Evolutionary conservation across 148 eudicot genomes (phyloP).

Genomic region (Chenopodium quinoa): DNA sequence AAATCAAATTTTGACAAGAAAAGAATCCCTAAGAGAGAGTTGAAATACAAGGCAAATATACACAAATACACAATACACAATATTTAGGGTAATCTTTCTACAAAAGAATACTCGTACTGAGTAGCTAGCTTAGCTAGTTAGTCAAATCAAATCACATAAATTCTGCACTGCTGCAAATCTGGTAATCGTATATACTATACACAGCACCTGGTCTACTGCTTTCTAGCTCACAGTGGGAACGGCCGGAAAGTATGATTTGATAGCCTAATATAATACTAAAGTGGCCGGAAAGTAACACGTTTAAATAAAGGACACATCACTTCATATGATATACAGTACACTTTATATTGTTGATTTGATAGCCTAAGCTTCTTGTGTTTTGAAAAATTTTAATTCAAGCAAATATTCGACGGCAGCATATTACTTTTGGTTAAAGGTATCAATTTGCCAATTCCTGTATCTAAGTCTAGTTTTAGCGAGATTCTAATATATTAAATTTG

Average conservation of each 20-base stretch:
- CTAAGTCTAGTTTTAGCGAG: too few relatives aligned
- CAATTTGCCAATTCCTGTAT: too few relatives aligned
- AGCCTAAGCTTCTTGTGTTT: conserved; percentile 1
- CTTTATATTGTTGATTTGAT: neutral
- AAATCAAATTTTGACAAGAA: too few relatives aligned
- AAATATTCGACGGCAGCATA: neutral
- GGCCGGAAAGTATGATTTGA: neutral
- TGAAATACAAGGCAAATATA: too few relatives aligned
- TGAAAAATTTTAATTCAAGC: neutral
- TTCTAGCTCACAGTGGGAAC: neutral
- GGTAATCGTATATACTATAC: neutral
- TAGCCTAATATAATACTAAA: too few relatives aligned
- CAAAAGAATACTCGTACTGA: neutral
- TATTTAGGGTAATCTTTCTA: neutral
- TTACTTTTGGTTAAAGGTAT: neutral
- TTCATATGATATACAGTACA: neutral
- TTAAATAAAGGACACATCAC: neutral
- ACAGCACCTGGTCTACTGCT: neutral
- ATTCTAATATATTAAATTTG: too few relatives aligned
- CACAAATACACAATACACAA: too few relatives aligned
- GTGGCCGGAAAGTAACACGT: too few relatives aligned
- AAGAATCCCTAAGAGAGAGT: too few relatives aligned
- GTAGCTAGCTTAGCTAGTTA: neutral
- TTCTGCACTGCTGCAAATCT: neutral
- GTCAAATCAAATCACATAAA: neutral